Conservation (phyloP, 2,329 filamentous ascomycete species). For the Phyllosticta citrichinensis region DNA sequence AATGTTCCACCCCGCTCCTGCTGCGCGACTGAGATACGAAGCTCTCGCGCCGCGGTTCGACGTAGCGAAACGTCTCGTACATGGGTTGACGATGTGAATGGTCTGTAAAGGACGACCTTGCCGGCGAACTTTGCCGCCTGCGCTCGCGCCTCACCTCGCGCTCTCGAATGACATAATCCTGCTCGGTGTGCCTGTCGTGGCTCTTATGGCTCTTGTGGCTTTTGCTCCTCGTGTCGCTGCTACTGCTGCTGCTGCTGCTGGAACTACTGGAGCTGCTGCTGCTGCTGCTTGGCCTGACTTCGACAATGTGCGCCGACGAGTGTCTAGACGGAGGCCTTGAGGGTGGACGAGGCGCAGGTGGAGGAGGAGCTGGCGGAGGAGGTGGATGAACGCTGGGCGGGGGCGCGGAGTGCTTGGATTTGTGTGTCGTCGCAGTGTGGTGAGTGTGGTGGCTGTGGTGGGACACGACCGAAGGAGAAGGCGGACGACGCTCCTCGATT, state of each 20-base stretch:
- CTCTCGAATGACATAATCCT: conserved; percentile 35
- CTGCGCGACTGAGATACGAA: conserved; percentile 18
- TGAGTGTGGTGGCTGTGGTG: conserved; percentile 10
- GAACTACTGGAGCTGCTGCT: conserved; percentile 26
- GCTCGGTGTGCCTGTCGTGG: conserved; percentile 20
- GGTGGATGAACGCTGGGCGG: conserved; percentile 23
- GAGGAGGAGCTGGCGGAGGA: conserved; percentile 27
- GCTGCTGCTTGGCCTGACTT: conserved; percentile 29
- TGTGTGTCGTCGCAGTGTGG: conserved; percentile 14
- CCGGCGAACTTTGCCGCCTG: conserved; percentile 22
- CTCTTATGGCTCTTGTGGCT: conserved; percentile 27
- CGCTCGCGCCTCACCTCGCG: conserved; percentile 32
- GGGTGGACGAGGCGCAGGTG: conserved; percentile 17
- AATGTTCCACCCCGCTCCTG: conserved; percentile 23
- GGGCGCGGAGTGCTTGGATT: conserved; percentile 10
- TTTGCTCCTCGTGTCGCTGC: conserved; percentile 18
- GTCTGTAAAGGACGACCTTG: conserved; percentile 17
- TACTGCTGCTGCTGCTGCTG: conserved; percentile 15
- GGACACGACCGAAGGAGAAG: conserved; percentile 11
- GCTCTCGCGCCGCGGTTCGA: conserved; percentile 29
- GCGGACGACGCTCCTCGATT: conserved; percentile 15
- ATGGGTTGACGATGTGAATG: conserved; percentile 17
- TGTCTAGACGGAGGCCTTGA: conserved; percentile 9
- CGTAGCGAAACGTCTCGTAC: conserved; percentile 39
- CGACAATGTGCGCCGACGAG: conserved; percentile 31